These are phyloP conservation scores for Blastocladiella emersonii DNA, from an alignment of 371 early-diverging fungal genomes.

Conservation along the genomic window DNA sequence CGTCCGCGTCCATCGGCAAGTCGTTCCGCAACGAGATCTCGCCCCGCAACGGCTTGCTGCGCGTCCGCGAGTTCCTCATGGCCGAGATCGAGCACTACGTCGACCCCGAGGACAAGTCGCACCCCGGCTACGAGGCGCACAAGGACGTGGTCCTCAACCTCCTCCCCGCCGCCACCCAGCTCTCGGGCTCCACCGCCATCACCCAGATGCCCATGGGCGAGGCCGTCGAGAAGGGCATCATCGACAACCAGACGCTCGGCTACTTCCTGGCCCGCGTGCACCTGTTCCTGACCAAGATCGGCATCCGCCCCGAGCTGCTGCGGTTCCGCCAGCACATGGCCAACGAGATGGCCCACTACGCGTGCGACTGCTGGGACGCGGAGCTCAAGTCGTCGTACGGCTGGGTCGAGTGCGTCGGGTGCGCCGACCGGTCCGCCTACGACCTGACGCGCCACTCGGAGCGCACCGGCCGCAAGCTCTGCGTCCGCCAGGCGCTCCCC, in stretches of 20 bases:
- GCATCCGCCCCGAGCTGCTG: slow-evolving; percentile 75
- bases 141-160: slow-evolving; percentile 59
- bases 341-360: slow-evolving; percentile 99
- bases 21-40: slow-evolving; percentile 99
- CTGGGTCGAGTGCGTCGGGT: slow-evolving; percentile 99
- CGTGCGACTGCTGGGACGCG: slow-evolving; percentile 98
- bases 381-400: slow-evolving; percentile 89
- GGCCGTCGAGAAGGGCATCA: slow-evolving; percentile 76
- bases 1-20: slow-evolving; percentile 96
- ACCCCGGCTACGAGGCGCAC: slow-evolving; percentile 80
- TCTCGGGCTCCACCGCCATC: slow-evolving; percentile 56
- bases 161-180: slow-evolving; percentile 63
- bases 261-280: slow-evolving; percentile 97
- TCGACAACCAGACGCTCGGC: slow-evolving; percentile 96
- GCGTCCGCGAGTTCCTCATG: slow-evolving; percentile 99
- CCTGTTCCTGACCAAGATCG: slow-evolving; percentile 85
- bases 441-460: slow-evolving; percentile 91
- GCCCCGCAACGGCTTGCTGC: slow-evolving; percentile 92
- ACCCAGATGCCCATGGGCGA: slow-evolving; percentile 75
- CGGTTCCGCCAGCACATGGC: slow-evolving; percentile 99
- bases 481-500: slow-evolving; percentile 76
- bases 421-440: slow-evolving; percentile 98
- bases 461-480: slow-evolving; percentile 83
- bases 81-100: slow-evolving; percentile 99
- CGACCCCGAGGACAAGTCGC: slow-evolving; percentile 86